Base-by-base conservation (phyloP, 257 asterid genomes). In the Leptodermis oblonga region DNA sequence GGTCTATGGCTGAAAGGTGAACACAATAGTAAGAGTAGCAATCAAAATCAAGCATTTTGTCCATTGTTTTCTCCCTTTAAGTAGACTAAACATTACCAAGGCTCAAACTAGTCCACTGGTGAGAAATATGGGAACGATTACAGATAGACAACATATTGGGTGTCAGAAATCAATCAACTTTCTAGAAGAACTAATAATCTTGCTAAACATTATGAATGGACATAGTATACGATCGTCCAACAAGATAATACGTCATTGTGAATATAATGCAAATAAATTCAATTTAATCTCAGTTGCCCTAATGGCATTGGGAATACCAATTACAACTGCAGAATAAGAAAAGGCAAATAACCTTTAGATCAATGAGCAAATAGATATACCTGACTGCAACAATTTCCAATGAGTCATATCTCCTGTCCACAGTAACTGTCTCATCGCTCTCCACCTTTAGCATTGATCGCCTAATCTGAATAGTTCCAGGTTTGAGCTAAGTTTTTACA, bases 361-460 rank as follows among this genome's bases (percentile, higher is more conserved):
- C 25, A 41, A 49, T 56, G 67, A 67, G 42, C 74, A 68, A 63
- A 22, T 46, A 41, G 36, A 68, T 67, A 74, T n/a, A 92, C 98
- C 95, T 92, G 36, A 77, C 69, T 31, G 71, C 53, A 61, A 82
- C 88, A 68, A 92, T 79, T 85, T 92, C 96, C 70, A 92, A 73
- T 7, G 98, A 89, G 78, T 88, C 82, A 49, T 81, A 78, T 75
- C 79, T 70, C 55, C 73, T 74, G 46, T 73, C 62, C 64, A 25
- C 33, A 12, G 82, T 67, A 46, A 74, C 15, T 25, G n/a, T 36
- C n/a, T 20, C 46, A 77, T 90, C 98, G 67, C 60, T 81, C 69
- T 74, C 65, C 23, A 90, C 98, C 86, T 92, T 92, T 53, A 90
- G 74, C 98, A 92, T 92, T 58, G 97, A 92, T 6, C 84, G 89